Conservation (phyloP, 805 yeast genomes). For the Kodamaea jinghongensis region DNA sequence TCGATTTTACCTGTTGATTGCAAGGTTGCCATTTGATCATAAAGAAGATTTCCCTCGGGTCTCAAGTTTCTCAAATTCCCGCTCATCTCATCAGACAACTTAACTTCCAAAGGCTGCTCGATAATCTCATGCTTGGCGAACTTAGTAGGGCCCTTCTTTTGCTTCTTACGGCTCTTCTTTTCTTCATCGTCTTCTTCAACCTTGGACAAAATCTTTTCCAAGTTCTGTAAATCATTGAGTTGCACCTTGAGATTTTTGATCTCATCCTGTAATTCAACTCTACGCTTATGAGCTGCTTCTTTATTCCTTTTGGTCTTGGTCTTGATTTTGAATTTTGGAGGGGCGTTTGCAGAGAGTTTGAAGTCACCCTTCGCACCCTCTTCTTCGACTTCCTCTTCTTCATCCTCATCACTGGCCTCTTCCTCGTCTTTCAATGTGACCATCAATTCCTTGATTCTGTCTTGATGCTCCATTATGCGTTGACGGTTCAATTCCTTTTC, state of each 20-base stretch:
- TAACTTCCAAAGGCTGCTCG: constrained; percentile 61
- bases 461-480: constrained; percentile 59
- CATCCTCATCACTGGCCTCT: constrained; percentile 40
- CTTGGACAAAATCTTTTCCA: constrained; percentile 21
- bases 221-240: constrained; percentile 52
- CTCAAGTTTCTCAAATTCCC: constrained; percentile 79
- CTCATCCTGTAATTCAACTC: constrained; percentile 52
- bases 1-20: constrained; percentile 88
- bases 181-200: constrained; percentile 23
- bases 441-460: constrained; percentile 63
- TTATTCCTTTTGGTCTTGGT: constrained; percentile 75
- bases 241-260: constrained; percentile 58
- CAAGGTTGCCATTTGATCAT: constrained; percentile 75
- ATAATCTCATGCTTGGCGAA: constrained; percentile 43
- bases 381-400: constrained; percentile 35
- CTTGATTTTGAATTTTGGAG: constrained; percentile 66
- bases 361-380: constrained; percentile 32
- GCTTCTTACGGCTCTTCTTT: constrained; percentile 15
- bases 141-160: constrained; percentile 28
- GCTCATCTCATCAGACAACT: constrained; percentile 82
- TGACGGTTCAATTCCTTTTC: constrained; percentile 63
- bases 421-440: constrained; percentile 60
- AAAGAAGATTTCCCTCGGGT: constrained; percentile 86
- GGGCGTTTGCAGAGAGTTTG: constrained; percentile 67
- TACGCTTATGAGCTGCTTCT: constrained; percentile 60